Conservation (phyloP, 2,329 filamentous ascomycete genomes). For the Lojkania enalia region DNA sequence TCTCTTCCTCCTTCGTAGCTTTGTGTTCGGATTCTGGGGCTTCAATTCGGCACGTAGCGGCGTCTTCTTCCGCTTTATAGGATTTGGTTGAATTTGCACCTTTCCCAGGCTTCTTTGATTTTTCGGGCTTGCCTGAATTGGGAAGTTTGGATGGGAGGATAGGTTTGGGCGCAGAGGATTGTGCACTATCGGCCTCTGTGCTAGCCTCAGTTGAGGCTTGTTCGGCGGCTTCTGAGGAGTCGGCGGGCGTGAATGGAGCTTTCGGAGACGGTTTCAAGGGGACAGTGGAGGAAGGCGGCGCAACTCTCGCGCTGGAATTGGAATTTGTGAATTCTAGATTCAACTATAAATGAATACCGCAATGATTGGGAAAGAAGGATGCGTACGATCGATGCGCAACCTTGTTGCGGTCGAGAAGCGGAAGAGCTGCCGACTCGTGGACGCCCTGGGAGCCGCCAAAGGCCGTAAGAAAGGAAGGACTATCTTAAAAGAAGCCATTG, state of each 20-base stretch:
- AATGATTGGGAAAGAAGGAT: not conserved
- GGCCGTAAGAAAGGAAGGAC: constrained; percentile 48
- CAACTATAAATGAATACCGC: no score
- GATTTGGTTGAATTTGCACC: not conserved
- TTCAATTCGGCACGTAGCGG: constrained; percentile 11
- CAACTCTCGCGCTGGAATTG: constrained; percentile 25
- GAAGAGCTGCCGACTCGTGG: constrained; percentile 44
- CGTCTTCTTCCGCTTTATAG: not conserved
- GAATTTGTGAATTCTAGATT: constrained; percentile 22
- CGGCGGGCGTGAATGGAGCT: constrained; percentile 38
- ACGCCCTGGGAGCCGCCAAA: constrained; percentile 40
- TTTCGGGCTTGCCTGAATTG: not conserved
- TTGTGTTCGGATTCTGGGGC: constrained; percentile 10
- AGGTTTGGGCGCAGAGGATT: constrained; percentile 26
- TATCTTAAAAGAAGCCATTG: constrained; percentile 24
- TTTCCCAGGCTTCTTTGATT: not conserved
- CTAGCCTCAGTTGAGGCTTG: constrained; percentile 34
- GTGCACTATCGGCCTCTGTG: constrained; percentile 34
- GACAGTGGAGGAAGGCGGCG: constrained; percentile 23
- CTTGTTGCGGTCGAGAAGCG: constrained; percentile 45
- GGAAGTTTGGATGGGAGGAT: constrained; percentile 24
- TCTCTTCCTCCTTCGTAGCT: constrained; percentile 1
- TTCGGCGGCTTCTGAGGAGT: constrained; percentile 32
- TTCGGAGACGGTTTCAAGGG: constrained; percentile 25
- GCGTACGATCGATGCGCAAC: constrained; percentile 33